Evolutionary conservation across 1,139 yeast species (phyloP).

Genomic region (Hyphopichia fennica): DNA sequence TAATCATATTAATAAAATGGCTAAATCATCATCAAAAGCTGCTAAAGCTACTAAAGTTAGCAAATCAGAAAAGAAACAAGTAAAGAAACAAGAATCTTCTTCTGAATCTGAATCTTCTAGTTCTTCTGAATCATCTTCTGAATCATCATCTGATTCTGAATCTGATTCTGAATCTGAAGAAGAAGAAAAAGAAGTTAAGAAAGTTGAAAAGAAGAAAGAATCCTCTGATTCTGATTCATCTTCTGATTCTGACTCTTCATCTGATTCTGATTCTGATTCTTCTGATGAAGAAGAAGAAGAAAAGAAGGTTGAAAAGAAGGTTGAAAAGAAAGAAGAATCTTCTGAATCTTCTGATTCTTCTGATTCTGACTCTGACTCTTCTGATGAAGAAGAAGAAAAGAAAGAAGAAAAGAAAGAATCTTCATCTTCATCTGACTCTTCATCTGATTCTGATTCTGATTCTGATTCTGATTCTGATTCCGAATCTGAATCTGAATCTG

Average conservation of each 20-base stretch:
- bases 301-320: conserved; percentile 27
- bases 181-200: conserved; percentile 19
- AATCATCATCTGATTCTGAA: conserved; percentile 6
- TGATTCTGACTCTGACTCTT: conserved; percentile 11
- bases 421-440: conserved; percentile 8
- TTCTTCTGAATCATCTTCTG: conserved; percentile 16
- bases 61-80: conserved; percentile 17
- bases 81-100: conserved; percentile 20
- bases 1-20: conserved; percentile 19
- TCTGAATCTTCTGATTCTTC: conserved; percentile 17
- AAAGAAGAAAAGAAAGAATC: conserved; percentile 16
- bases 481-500: conserved; percentile 24
- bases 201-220: conserved; percentile 20
- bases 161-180: conserved; percentile 17
- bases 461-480: conserved; percentile 19
- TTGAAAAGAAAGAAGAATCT: conserved; percentile 22
- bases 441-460: conserved; percentile 7
- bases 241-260: conserved; percentile 17
- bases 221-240: conserved; percentile 7
- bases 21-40: conserved; percentile 28
- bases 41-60: conserved; percentile 30
- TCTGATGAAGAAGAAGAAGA: conserved; percentile 28
- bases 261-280: conserved; percentile 23
- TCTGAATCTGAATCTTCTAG: conserved; percentile 12
- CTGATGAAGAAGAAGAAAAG: conserved; percentile 7